These are phyloP conservation scores for Pyrus hybrid DNA, from an alignment of 331 rosid genomes.

Conservation along the genomic window DNA sequence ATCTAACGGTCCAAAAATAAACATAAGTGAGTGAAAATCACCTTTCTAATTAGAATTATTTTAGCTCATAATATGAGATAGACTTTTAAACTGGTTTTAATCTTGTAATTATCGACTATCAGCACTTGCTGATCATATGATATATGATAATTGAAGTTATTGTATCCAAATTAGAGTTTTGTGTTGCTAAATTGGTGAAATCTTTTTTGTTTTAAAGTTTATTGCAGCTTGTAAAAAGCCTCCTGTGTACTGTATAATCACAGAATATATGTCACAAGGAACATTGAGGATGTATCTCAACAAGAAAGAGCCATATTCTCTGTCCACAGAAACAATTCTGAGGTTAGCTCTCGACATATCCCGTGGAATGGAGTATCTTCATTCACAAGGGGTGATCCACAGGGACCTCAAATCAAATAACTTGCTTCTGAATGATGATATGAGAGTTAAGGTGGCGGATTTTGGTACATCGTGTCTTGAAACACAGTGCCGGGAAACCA, in stretches of 20 bases:
- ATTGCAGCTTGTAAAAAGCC: conserved; percentile 98
- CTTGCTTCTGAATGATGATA: conserved; percentile 89
- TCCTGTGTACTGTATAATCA: conserved; percentile 89
- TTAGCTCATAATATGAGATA: neutral
- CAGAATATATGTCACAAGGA: conserved; percentile 99
- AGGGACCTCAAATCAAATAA: conserved; percentile 90
- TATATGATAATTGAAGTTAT: neutral
- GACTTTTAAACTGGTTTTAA: neutral
- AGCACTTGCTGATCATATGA: neutral
- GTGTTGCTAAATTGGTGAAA: neutral
- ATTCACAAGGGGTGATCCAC: conserved; percentile 96
- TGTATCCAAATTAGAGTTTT: no score
- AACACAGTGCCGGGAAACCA: conserved; percentile 69
- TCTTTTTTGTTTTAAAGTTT: conserved; percentile 37
- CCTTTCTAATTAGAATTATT: neutral
- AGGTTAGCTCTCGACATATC: conserved; percentile 97
- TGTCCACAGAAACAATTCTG: conserved; percentile 75
- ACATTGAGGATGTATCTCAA: conserved; percentile 95
- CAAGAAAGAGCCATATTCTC: conserved; percentile 97
- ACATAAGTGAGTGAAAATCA: no score
- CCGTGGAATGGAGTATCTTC: conserved; percentile 96
- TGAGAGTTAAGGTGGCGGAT: conserved; percentile 98
- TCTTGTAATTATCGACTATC: neutral
- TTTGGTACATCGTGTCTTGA: conserved; percentile 97
- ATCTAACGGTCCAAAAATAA: no score